Conservation (phyloP, 495 filamentous ascomycete genomes). For the Penicillium lividum region DNA sequence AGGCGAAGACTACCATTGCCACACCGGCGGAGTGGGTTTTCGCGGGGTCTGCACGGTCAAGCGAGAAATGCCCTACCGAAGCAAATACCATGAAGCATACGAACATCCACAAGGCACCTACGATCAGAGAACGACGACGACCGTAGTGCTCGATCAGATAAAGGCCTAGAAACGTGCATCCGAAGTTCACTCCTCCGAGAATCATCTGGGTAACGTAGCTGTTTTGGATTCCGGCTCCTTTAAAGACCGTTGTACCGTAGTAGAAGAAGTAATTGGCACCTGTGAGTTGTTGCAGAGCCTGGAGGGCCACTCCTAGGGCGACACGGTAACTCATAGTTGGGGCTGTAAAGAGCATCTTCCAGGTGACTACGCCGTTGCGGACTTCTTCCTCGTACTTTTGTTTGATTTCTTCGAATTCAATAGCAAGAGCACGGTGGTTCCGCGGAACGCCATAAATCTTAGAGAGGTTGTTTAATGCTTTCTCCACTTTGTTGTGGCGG, state of each 20-base stretch:
- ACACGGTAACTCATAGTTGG: slow-evolving; percentile 70
- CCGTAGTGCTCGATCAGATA: slow-evolving; percentile 70
- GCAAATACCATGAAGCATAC: slow-evolving; percentile 72
- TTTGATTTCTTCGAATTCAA: slow-evolving; percentile 65
- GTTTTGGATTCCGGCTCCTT: slow-evolving; percentile 64
- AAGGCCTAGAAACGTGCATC: slow-evolving; percentile 67
- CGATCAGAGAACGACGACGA: slow-evolving; percentile 65
- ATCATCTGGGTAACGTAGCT: slow-evolving; percentile 74
- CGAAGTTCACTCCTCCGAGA: slow-evolving; percentile 70
- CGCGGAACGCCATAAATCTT: slow-evolving; percentile 66
- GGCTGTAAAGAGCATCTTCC: slow-evolving; percentile 57
- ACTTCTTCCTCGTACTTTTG: slow-evolving; percentile 57
- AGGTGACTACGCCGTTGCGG: slow-evolving; percentile 38
- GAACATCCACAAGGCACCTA: slow-evolving; percentile 69
- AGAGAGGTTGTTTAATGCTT: slow-evolving; percentile 64
- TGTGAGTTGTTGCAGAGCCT: slow-evolving; percentile 48
- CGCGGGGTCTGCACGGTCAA: slow-evolving; percentile 51
- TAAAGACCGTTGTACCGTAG: slow-evolving; percentile 72
- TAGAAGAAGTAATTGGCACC: slow-evolving; percentile 69
- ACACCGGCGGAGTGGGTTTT: slow-evolving; percentile 59
- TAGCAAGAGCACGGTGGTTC: slow-evolving; percentile 59
- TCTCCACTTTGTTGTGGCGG: slow-evolving; percentile 59
- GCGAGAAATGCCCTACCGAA: slow-evolving; percentile 60
- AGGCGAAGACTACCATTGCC: slow-evolving; percentile 71
- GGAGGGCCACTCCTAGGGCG: slow-evolving; percentile 63